phyloP scores from a whole-genome alignment of 352 stramenopile genomes.

The Phytophthora citrophthora region DNA sequence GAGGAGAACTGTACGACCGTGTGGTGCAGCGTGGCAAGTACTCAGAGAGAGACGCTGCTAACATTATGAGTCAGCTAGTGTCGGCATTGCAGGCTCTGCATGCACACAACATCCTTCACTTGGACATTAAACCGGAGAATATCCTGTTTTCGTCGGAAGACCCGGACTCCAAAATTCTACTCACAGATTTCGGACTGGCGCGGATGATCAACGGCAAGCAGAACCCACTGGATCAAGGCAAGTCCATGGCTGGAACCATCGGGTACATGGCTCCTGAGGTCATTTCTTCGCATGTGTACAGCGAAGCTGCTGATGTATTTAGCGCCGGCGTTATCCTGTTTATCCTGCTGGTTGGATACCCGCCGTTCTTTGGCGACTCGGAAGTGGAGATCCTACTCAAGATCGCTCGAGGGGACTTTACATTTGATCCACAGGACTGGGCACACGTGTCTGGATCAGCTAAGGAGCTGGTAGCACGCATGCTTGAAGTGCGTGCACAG shows the following conservation, averaged over 20 bases:
- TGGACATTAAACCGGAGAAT: conserved; percentile 86
- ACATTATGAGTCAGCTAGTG: conserved; percentile 72
- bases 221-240: conserved; percentile 65
- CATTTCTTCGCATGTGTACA: conserved; percentile 72
- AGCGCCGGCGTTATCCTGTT: conserved; percentile 84
- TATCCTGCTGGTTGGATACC: conserved; percentile 81
- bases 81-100: conserved; percentile 71
- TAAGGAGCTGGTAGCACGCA: conserved; percentile 73
- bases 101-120: conserved; percentile 77
- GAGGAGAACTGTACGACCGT: conserved; percentile 79
- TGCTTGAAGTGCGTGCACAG: conserved; percentile 76
- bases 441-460: conserved; percentile 56
- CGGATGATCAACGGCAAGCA: conserved; percentile 78
- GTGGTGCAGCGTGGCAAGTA: conserved; percentile 73
- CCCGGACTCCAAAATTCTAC: conserved; percentile 60
- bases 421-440: conserved; percentile 74
- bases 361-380: conserved; percentile 74
- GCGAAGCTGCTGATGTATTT: conserved; percentile 75
- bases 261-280: conserved; percentile 84
- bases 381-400: conserved; percentile 83
- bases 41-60: conserved; percentile 65
- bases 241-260: conserved; percentile 77
- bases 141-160: conserved; percentile 70
- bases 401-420: conserved; percentile 75
- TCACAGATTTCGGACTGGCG: conserved; percentile 80